Base-by-base conservation (phyloP, 176 grass and related monocot genomes). In the Thinopyrum elongatum region DNA sequence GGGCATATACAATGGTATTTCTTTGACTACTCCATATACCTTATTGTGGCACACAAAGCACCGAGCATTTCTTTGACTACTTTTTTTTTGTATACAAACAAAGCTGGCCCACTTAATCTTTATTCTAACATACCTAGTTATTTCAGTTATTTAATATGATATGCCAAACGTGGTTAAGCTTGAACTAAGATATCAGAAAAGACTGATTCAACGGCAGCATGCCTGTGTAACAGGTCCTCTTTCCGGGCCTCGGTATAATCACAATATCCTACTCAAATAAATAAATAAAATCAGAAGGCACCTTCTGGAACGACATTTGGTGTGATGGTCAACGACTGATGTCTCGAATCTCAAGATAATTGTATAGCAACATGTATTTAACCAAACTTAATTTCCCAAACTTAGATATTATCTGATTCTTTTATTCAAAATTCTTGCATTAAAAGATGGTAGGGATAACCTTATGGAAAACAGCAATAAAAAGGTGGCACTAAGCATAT, bases 141-240 rank as follows among this genome's bases (percentile, higher is more conserved):
- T 41, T 29, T 22, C 4, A n/a, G 25, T 67, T 27, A 73, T 80
- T 74, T 64, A 74, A 27, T 39, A 57, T n/a, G 10, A 82, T 23
- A 67, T 15, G 41, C 10, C 19, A 86, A 51, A 27, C 17, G 27
- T 74, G n/a, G 64, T 42, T 28, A 86, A 22, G 21, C 27, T 80
- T 74, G 44, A 80, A 86, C 13, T 39, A 88, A 88, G 76, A 69
- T 78, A 60, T n/a, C 22, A 73, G 8, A 36, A 34, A 35, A 21
- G 44, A 26, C 10, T 64, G 39, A 16, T 31, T 49, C 21, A 76
- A 41, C 28, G 15, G 39, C 36, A 86, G 0, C 2, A 72, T 26
- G 6, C 47, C 41, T 36, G 62, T 7, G 21, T 71, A 16, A 70
- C 47, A 59, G 11, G 27, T 31, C 5, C 19, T 82, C 31, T 70